A percentile compares a stretch with the other conserved stretches of the same genome.
These are phyloP conservation scores for Penicillium sp. DNA, from an alignment of 2,329 filamentous ascomycete genomes.

Conservation along the genomic window DNA sequence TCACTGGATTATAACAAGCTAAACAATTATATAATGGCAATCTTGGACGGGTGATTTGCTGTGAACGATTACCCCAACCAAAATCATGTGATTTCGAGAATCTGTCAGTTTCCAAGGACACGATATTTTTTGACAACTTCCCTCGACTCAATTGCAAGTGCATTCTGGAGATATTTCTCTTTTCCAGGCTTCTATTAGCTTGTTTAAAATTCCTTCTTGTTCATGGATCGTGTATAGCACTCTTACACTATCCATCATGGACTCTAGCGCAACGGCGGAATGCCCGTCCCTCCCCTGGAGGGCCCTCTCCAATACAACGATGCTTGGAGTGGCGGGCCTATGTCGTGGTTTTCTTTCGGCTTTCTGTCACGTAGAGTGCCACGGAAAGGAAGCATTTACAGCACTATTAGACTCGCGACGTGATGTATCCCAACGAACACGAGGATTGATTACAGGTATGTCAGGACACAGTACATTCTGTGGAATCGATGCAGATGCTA, in stretches of 20 bases:
- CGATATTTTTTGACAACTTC: conserved; percentile 7
- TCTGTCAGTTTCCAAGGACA: conserved; percentile 18
- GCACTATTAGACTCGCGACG: conserved; percentile 70
- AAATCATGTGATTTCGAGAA: conserved; percentile 25
- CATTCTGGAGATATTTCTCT: conserved; percentile 8
- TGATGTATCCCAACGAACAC: conserved; percentile 63
- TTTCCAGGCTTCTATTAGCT: conserved; percentile 10
- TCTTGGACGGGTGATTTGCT: neutral
- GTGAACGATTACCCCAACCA: conserved; percentile 16
- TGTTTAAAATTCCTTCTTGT: conserved; percentile 13
- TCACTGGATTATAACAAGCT: neutral
- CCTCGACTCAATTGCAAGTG: conserved; percentile 4
- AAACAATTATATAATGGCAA: neutral
- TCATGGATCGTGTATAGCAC: conserved; percentile 25
- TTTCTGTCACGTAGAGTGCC: conserved; percentile 71
- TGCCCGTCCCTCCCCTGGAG: conserved; percentile 60
- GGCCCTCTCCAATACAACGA: conserved; percentile 67
- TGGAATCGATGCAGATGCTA: conserved; percentile 4
- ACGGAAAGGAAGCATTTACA: conserved; percentile 74
- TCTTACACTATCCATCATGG: conserved; percentile 35
- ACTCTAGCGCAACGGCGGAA: conserved; percentile 44
- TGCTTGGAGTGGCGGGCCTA: conserved; percentile 69
- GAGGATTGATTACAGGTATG: conserved; percentile 79
- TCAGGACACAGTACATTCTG: neutral
- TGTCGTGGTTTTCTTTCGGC: conserved; percentile 73